These are phyloP conservation scores for Chalaropsis ovoidea DNA, from an alignment of 2,329 filamentous ascomycete species.

Conservation along the genomic window DNA sequence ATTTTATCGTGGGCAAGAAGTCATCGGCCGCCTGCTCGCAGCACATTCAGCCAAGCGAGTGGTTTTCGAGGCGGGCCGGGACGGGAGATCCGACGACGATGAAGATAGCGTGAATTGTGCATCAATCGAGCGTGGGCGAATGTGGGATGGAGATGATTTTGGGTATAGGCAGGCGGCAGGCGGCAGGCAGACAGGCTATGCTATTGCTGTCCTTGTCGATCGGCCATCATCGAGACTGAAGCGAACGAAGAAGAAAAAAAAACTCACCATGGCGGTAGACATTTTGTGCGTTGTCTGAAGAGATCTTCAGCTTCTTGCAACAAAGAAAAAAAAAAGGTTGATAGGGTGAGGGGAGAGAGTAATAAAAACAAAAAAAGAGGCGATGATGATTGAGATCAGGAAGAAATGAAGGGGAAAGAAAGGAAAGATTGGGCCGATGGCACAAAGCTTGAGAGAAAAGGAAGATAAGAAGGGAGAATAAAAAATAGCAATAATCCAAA, in stretches of 20 bases:
- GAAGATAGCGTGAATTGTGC: not conserved
- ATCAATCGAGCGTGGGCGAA: not conserved
- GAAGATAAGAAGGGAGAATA: conserved; percentile 14
- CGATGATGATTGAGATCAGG: conserved; percentile 6
- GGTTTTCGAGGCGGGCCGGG: too few species aligned
- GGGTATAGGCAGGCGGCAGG: not conserved
- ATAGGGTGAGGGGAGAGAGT: conserved; percentile 7
- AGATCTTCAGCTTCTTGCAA: conserved; percentile 1
- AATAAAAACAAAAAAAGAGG: conserved; percentile 12
- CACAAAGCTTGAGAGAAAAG: conserved; percentile 16
- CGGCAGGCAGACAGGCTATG: not conserved
- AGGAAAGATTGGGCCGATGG: conserved; percentile 14
- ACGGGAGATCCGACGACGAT: not conserved
- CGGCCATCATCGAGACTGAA: not conserved
- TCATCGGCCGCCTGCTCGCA: not conserved
- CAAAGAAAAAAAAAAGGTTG: not conserved
- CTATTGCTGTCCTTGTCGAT: not conserved
- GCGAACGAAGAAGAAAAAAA: not conserved
- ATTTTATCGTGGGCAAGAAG: not conserved
- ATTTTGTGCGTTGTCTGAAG: conserved; percentile 17
- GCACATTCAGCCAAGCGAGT: not conserved
- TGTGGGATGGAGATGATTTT: not conserved
- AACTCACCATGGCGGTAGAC: conserved; percentile 22
- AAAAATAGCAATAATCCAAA: conserved; percentile 4
- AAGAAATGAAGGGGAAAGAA: conserved; percentile 11